These are phyloP conservation scores for Echinochloa phyllopogon DNA, from an alignment of 176 grass and related monocot species.

Conservation along the genomic window DNA sequence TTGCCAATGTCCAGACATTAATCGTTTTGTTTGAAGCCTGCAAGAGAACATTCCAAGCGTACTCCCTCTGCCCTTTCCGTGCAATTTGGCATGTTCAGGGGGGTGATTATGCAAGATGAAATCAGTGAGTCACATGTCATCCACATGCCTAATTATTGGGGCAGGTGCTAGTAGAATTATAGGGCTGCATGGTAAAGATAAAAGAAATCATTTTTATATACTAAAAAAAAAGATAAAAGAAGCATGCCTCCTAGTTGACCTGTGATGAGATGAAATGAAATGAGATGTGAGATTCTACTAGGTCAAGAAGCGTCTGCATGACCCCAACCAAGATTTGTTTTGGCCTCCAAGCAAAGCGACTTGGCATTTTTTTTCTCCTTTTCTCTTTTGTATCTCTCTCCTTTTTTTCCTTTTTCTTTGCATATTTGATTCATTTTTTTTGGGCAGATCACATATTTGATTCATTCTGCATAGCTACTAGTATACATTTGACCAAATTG, in stretches of 20 bases:
- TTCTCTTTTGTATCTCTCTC: slow-evolving; percentile 27
- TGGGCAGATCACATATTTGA: neutral
- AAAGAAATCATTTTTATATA: slow-evolving; percentile 15
- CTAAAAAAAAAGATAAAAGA: slow-evolving; percentile 25
- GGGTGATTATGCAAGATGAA: slow-evolving; percentile 9
- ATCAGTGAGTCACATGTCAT: slow-evolving; percentile 39
- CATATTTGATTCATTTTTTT: slow-evolving; percentile 16
- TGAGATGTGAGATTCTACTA: slow-evolving; percentile 1
- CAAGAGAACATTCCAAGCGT: slow-evolving; percentile 40
- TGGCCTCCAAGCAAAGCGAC: slow-evolving; percentile 33
- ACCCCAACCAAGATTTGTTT: slow-evolving; percentile 38
- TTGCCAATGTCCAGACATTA: neutral
- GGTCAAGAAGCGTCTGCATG: slow-evolving; percentile 56
- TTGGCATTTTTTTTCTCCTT: slow-evolving; percentile 9
- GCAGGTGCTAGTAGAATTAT: slow-evolving; percentile 45
- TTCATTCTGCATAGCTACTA: slow-evolving; percentile 9
- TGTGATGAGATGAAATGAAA: slow-evolving; percentile 38
- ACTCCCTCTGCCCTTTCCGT: neutral
- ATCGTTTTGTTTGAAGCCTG: slow-evolving; percentile 4
- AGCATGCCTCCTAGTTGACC: slow-evolving; percentile 50
- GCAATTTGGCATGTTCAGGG: neutral
- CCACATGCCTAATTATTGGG: slow-evolving; percentile 55
- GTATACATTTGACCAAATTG: slow-evolving; percentile 6
- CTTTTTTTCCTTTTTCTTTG: slow-evolving; percentile 13
- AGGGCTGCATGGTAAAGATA: slow-evolving; percentile 48